These are phyloP conservation scores for Colletotrichum cereale DNA, from an alignment of 2,329 filamentous ascomycete genomes.

Conservation along the genomic window DNA sequence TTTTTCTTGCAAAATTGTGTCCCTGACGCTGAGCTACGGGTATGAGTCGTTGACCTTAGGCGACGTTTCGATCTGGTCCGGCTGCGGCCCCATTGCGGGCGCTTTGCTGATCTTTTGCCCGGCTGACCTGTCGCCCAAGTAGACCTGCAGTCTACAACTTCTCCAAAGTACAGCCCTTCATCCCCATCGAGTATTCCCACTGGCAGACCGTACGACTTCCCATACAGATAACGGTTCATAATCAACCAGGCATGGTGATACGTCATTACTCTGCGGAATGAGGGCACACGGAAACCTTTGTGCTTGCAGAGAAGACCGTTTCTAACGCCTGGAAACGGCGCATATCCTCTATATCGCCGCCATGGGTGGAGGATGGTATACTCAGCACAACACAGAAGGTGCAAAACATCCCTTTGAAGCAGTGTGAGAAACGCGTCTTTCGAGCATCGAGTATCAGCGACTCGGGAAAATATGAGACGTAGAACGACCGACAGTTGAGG, in stretches of 20 bases:
- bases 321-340: neutral
- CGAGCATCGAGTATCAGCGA: constrained; percentile 1
- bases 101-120: too few species aligned
- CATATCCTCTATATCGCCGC: neutral
- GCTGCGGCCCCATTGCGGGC: too few species aligned
- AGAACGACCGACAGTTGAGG: constrained; percentile 34
- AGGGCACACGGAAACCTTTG: neutral
- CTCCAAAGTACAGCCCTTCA: neutral
- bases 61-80: too few species aligned
- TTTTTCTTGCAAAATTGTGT: too few species aligned
- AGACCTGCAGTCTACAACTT: neutral
- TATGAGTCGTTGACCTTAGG: too few species aligned
- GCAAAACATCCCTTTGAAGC: constrained; percentile 31
- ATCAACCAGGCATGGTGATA: constrained; percentile 34
- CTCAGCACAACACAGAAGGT: constrained; percentile 26
- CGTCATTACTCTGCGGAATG: neutral
- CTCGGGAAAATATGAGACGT: constrained; percentile 14
- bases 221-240: constrained; percentile 40
- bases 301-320: neutral
- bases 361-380: constrained; percentile 35
- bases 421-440: constrained; percentile 26
- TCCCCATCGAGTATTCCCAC: constrained; percentile 1
- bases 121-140: too few species aligned
- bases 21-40: too few species aligned
- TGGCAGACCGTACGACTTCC: constrained; percentile 26